A percentile compares a stretch with the other conserved stretches of the same genome.
phyloP scores from a whole-genome alignment of 805 yeast species.

The Ogataea trehaloabstinens region DNA sequence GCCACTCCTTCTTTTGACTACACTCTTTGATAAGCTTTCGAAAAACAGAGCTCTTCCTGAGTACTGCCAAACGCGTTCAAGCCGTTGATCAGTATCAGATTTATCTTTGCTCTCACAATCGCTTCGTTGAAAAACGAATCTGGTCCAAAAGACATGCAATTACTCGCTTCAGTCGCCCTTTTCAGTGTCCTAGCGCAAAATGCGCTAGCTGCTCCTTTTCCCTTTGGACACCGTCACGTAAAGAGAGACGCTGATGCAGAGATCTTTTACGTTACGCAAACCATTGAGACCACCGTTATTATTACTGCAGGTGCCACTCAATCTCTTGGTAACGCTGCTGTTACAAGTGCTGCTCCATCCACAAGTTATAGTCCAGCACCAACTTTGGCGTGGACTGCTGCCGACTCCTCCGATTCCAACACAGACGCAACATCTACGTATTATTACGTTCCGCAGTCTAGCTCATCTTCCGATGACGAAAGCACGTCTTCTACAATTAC shows the following conservation, averaged over 20 bases:
- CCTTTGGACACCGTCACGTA: conserved; percentile 13
- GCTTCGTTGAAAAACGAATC: too few species aligned
- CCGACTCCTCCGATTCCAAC: not conserved
- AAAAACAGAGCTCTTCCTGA: too few species aligned
- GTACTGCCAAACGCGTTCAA: too few species aligned
- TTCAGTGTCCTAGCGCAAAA: conserved; percentile 19
- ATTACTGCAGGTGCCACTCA: conserved; percentile 22
- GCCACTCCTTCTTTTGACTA: too few species aligned
- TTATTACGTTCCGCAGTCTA: not conserved
- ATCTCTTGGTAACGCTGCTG: conserved; percentile 13
- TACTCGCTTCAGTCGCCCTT: conserved; percentile 19
- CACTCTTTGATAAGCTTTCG: too few species aligned
- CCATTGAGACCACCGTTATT: conserved; percentile 22
- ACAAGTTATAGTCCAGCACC: not conserved
- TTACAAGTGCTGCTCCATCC: conserved; percentile 6
- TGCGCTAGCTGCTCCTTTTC: conserved; percentile 24
- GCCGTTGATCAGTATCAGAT: too few species aligned
- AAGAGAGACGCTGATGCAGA: conserved; percentile 21
- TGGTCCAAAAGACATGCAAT: conserved; percentile 15
- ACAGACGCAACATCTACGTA: not conserved
- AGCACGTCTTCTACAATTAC: conserved; percentile 2
- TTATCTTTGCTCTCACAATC: too few species aligned
- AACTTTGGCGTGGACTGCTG: not conserved
- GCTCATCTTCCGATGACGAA: not conserved
- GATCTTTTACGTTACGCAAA: conserved; percentile 23